Conservation (phyloP, 306 rosid genomes). For the Hippophae gyantsensis region DNA sequence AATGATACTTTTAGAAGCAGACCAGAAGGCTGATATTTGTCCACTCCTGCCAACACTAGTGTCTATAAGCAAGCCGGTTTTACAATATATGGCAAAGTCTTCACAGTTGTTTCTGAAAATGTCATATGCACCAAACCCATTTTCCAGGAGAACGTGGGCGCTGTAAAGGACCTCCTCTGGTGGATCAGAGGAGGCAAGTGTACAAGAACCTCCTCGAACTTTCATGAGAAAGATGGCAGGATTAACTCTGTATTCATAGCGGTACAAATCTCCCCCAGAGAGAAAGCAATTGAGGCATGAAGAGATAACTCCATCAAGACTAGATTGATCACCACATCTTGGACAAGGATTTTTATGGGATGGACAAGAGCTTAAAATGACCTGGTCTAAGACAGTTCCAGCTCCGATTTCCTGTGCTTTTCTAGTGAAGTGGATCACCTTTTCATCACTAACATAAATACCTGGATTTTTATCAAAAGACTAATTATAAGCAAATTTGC, state of each 20-base stretch:
- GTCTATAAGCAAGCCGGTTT: constrained; percentile 41
- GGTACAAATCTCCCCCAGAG: constrained; percentile 30
- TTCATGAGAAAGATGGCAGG: constrained; percentile 28
- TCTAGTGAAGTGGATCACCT: constrained; percentile 65
- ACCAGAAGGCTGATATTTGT: constrained; percentile 23
- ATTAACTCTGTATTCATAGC: constrained; percentile 39
- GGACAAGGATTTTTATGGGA: constrained; percentile 38
- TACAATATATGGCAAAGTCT: constrained; percentile 60
- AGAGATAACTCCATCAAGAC: constrained; percentile 28
- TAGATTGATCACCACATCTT: constrained; percentile 32
- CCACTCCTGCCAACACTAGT: constrained; percentile 27
- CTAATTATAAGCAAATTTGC: no score
- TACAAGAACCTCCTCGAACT: constrained; percentile 60
- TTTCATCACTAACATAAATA: constrained; percentile 49
- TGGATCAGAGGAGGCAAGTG: constrained; percentile 36
- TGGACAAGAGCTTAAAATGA: constrained; percentile 31
- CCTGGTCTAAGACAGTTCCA: constrained; percentile 29
- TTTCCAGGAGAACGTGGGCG: constrained; percentile 29
- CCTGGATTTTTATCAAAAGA: constrained; percentile 24
- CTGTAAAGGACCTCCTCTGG: constrained; percentile 30
- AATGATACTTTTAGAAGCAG: constrained; percentile 19
- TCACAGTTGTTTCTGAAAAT: constrained; percentile 52
- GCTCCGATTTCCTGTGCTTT: constrained; percentile 35
- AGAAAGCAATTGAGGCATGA: constrained; percentile 54
- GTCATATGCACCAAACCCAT: constrained; percentile 42